Evolutionary conservation across 768 basidiomycete species (phyloP).

Genomic region (Ramaria rubella): DNA sequence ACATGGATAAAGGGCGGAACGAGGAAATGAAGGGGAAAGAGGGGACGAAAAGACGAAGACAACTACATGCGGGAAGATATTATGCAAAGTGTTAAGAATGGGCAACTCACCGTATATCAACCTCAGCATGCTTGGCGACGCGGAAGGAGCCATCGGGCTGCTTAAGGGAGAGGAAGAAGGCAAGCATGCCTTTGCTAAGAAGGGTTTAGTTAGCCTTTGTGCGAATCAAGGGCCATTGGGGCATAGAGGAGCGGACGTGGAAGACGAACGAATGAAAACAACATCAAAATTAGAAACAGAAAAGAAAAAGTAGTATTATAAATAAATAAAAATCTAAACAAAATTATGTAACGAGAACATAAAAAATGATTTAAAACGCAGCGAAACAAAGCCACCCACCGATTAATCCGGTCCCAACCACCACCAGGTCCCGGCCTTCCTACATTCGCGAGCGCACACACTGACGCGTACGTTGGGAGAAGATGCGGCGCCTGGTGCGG

Average conservation of each 20-base stretch:
- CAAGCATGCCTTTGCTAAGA: slow-evolving; percentile 75
- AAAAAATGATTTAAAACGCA: too few species aligned
- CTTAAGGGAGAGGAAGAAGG: slow-evolving; percentile 89
- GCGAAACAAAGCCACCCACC: too few species aligned
- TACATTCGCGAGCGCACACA: slow-evolving; percentile 77
- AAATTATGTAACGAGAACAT: too few species aligned
- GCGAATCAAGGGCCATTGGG: too few species aligned
- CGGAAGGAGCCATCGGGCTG: slow-evolving; percentile 90
- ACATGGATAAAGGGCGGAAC: too few species aligned
- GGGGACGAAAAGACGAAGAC: not conserved
- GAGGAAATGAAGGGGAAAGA: too few species aligned
- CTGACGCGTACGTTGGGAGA: slow-evolving; percentile 82
- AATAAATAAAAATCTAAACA: too few species aligned
- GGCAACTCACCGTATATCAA: slow-evolving; percentile 81
- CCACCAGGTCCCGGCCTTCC: slow-evolving; percentile 66
- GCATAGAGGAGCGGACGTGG: too few species aligned
- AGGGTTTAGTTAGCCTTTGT: too few species aligned
- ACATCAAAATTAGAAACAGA: too few species aligned
- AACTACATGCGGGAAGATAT: slow-evolving; percentile 21
- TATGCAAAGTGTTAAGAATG: too few species aligned
- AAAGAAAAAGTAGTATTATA: not conserved
- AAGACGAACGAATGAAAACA: too few species aligned
- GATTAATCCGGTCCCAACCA: slow-evolving; percentile 83
- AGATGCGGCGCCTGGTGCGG: slow-evolving; percentile 84
- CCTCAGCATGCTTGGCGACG: slow-evolving; percentile 81